These are phyloP conservation scores for Rhynchosporium secalis DNA, from an alignment of 2,329 filamentous ascomycete genomes.

Conservation along the genomic window DNA sequence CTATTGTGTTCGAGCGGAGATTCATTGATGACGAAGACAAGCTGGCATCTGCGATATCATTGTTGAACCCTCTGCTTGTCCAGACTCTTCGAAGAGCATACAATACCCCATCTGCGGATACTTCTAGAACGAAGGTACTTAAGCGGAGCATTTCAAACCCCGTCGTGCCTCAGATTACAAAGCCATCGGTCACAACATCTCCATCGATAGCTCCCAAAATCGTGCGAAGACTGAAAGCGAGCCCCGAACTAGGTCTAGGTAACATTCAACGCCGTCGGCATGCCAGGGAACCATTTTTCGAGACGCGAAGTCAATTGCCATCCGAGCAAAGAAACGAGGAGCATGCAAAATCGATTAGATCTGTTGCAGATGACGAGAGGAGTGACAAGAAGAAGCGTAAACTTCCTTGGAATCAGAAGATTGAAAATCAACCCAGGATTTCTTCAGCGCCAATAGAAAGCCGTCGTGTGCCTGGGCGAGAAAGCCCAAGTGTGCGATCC, in stretches of 20 bases:
- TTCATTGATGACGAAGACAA: slow-evolving; percentile 28
- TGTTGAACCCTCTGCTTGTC: slow-evolving; percentile 19
- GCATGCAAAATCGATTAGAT: too few relatives aligned
- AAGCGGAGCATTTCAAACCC: background rate
- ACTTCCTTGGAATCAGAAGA: background rate
- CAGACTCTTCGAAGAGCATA: slow-evolving; percentile 2
- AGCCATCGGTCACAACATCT: background rate
- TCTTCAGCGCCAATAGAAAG: background rate
- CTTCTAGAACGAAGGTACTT: too few relatives aligned
- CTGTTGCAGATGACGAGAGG: background rate
- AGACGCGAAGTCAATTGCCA: slow-evolving; percentile 28
- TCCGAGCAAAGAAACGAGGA: background rate
- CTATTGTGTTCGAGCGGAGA: slow-evolving; percentile 30
- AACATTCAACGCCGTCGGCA: background rate
- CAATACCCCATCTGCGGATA: slow-evolving; percentile 1
- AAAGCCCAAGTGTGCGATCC: background rate
- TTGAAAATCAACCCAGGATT: background rate
- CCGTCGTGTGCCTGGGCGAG: background rate
- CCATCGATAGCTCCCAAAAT: background rate
- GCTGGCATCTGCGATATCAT: slow-evolving; percentile 23
- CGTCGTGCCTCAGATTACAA: background rate
- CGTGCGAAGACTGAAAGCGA: background rate
- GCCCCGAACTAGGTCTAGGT: background rate
- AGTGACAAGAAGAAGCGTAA: background rate
- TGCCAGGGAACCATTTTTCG: slow-evolving; percentile 24